Conservation (phyloP, 495 filamentous ascomycete species). For the Penicillium parvum region DNA sequence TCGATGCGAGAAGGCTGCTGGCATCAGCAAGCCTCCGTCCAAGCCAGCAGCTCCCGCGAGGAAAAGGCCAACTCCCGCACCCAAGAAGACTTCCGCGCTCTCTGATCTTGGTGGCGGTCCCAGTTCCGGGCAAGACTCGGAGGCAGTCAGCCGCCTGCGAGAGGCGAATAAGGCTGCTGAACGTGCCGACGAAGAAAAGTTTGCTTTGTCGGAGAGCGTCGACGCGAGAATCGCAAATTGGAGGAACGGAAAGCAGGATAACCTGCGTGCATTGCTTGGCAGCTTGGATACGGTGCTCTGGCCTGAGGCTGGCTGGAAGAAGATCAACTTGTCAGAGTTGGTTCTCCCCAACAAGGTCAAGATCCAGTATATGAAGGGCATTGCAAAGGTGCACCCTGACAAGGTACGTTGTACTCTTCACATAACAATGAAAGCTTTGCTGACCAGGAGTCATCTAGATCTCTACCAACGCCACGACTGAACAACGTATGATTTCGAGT, state of each 20-base stretch:
- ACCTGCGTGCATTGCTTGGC: conserved; percentile 81
- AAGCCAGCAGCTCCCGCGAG: conserved; percentile 34
- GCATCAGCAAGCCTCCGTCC: conserved; percentile 47
- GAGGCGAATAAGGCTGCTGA: conserved; percentile 80
- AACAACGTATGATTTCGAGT: conserved; percentile 87
- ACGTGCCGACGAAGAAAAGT: conserved; percentile 82
- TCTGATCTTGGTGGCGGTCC: conserved; percentile 36
- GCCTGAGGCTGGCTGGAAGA: conserved; percentile 92
- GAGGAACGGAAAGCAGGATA: conserved; percentile 87
- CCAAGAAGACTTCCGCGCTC: conserved; percentile 44
- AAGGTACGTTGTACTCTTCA: conserved; percentile 62
- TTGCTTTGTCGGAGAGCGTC: conserved; percentile 79
- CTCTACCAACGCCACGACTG: conserved; percentile 80
- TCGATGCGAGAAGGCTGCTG: conserved; percentile 80
- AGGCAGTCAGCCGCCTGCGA: conserved; percentile 73
- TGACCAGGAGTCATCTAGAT: conserved; percentile 52
- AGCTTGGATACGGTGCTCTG: conserved; percentile 88
- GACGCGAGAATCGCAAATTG: conserved; percentile 72
- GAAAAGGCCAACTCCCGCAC: conserved; percentile 32
- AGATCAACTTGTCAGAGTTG: conserved; percentile 87
- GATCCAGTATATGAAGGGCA: conserved; percentile 97
- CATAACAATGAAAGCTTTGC: background rate
- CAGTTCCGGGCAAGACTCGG: conserved; percentile 29
- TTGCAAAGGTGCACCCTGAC: conserved; percentile 96
- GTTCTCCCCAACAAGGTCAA: conserved; percentile 90